Conservation (phyloP, 306 rosid species). For the Urtica urens region DNA sequence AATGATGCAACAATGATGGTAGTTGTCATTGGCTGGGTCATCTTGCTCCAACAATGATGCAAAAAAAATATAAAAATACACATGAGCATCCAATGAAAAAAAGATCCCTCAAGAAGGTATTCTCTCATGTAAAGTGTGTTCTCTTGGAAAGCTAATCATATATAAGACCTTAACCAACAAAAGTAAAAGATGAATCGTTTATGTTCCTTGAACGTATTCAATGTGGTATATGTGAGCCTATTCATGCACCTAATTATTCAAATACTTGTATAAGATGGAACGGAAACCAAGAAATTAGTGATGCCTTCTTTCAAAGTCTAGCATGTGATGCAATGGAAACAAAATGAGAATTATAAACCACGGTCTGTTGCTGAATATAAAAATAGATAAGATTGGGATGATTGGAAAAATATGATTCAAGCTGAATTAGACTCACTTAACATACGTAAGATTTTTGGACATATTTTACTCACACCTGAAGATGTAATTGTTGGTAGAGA, state of each 20-base stretch:
- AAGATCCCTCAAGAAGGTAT: too few relatives aligned
- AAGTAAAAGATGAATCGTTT: too few relatives aligned
- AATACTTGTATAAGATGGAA: not conserved
- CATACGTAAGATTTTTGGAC: not conserved
- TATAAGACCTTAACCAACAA: not conserved
- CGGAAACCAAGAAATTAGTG: too few relatives aligned
- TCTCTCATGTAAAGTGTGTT: not conserved
- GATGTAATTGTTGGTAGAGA: too few relatives aligned
- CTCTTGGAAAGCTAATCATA: not conserved
- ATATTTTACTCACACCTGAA: not conserved
- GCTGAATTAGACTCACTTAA: not conserved
- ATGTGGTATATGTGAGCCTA: too few relatives aligned
- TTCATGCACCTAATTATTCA: too few relatives aligned
- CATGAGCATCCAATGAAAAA: not conserved
- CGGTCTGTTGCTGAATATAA: not conserved
- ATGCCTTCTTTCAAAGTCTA: not conserved
- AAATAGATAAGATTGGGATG: not conserved
- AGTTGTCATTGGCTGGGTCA: not conserved
- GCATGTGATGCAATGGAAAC: not conserved
- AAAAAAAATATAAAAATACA: not conserved
- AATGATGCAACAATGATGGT: too few relatives aligned
- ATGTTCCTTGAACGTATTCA: too few relatives aligned
- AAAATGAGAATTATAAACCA: not conserved
- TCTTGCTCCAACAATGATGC: not conserved
- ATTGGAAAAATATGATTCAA: not conserved